phyloP scores from a whole-genome alignment of 345 rosid genomes.

The Melaleuca quinquenervia region DNA sequence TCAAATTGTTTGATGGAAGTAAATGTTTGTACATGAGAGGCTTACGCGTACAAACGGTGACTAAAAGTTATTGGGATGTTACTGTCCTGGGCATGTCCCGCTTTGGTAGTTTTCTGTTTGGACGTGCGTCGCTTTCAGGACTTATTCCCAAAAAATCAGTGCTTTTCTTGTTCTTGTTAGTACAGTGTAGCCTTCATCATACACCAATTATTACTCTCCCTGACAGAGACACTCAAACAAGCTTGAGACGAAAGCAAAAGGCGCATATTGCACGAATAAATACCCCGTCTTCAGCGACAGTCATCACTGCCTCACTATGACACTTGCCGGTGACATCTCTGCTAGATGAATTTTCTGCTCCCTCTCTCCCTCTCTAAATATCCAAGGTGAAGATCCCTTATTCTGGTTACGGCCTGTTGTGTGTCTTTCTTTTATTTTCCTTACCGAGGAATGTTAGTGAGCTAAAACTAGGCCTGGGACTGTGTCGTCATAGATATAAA shows the following conservation, averaged over 20 bases:
- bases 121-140: neutral
- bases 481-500: neutral
- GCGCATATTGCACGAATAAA: neutral
- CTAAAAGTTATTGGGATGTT: neutral
- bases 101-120: neutral
- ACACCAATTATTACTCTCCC: neutral
- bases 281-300: too few species aligned
- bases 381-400: neutral
- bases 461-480: neutral
- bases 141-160: neutral
- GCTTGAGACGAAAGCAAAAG: neutral
- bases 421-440: neutral
- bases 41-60: neutral
- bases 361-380: neutral
- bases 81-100: neutral
- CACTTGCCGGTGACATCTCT: neutral
- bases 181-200: neutral
- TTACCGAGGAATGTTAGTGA: neutral
- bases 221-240: neutral
- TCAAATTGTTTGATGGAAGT: neutral
- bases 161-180: neutral
- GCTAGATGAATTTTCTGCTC: neutral
- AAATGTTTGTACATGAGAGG: neutral
- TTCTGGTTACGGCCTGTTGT: neutral
- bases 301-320: neutral